These are phyloP conservation scores for Lichtheimia corymbifera DNA, from an alignment of 371 early-diverging fungal genomes.

Conservation along the genomic window DNA sequence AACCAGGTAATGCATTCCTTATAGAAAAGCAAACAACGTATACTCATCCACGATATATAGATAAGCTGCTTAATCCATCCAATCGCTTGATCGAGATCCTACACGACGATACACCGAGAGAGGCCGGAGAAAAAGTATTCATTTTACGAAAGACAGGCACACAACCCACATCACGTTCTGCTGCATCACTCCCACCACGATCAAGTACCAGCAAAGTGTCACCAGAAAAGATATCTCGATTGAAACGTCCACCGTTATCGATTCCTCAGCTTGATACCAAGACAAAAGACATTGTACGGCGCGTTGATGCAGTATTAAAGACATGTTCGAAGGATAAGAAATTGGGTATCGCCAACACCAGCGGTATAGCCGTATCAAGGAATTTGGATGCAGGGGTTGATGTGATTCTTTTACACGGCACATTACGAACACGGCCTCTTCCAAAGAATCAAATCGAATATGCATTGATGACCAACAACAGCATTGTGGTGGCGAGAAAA, in stretches of 20 bases:
- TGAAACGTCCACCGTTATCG: slow-evolving; percentile 10
- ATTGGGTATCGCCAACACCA: background rate
- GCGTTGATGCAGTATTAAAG: slow-evolving; percentile 13
- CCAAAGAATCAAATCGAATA: slow-evolving; percentile 34
- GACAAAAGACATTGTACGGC: slow-evolving; percentile 13
- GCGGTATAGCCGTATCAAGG: slow-evolving; percentile 17
- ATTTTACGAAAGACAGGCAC: slow-evolving; percentile 22
- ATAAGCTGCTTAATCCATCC: slow-evolving; percentile 14
- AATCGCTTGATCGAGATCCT: slow-evolving; percentile 21
- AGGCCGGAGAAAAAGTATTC: slow-evolving; percentile 37
- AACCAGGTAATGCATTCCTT: slow-evolving; percentile 13
- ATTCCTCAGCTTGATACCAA: slow-evolving; percentile 7
- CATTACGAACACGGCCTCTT: slow-evolving; percentile 27
- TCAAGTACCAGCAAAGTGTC: slow-evolving; percentile 19
- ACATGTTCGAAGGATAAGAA: slow-evolving; percentile 8
- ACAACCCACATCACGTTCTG: slow-evolving; percentile 6
- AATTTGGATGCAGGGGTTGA: slow-evolving; percentile 34
- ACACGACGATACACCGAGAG: slow-evolving; percentile 24
- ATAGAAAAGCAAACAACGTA: background rate
- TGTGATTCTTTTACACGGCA: slow-evolving; percentile 33
- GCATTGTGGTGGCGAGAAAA: slow-evolving; percentile 13
- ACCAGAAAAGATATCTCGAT: slow-evolving; percentile 12
- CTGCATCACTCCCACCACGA: slow-evolving; percentile 4
- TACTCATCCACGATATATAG: slow-evolving; percentile 6
- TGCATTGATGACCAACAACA: slow-evolving; percentile 18